These are phyloP conservation scores for Sextonia rubra DNA, from an alignment of 164 flowering plant genomes.

Conservation along the genomic window DNA sequence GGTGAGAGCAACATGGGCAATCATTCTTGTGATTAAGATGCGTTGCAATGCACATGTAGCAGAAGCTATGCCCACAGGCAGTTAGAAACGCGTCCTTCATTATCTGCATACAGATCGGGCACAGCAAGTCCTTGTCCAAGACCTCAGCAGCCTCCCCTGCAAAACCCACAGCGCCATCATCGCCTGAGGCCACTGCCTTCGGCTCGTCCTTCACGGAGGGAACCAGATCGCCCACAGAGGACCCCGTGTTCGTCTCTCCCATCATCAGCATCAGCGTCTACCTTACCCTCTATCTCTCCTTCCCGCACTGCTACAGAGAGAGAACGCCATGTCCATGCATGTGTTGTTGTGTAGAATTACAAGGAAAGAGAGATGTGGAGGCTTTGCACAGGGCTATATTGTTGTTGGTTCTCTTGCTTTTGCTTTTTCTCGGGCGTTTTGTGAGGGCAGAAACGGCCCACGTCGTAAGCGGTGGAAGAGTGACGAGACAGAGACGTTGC, in stretches of 20 bases:
- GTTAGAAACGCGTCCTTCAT: slow-evolving; percentile 93
- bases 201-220: slow-evolving; percentile 53
- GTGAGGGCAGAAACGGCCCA: too few species aligned
- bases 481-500: too few species aligned
- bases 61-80: slow-evolving; percentile 92
- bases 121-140: slow-evolving; percentile 64
- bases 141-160: slow-evolving; percentile 9
- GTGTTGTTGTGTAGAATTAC: too few species aligned
- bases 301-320: background rate
- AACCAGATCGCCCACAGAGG: slow-evolving; percentile 50
- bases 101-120: slow-evolving; percentile 96
- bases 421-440: too few species aligned
- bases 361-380: too few species aligned
- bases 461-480: too few species aligned
- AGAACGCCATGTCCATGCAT: too few species aligned
- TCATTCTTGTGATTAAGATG: slow-evolving; percentile 87
- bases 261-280: background rate
- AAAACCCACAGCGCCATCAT: slow-evolving; percentile 7
- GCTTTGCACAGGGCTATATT: too few species aligned
- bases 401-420: too few species aligned
- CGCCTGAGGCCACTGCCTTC: slow-evolving; percentile 8
- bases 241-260: slow-evolving; percentile 26
- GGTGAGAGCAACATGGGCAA: slow-evolving; percentile 85
- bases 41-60: slow-evolving; percentile 91
- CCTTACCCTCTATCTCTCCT: background rate